Percentiles rank a stretch among this genome's conserved stretches.
Conservation (phyloP, 2,329 filamentous ascomycete species). For the Ceratocystis ficicola region DNA sequence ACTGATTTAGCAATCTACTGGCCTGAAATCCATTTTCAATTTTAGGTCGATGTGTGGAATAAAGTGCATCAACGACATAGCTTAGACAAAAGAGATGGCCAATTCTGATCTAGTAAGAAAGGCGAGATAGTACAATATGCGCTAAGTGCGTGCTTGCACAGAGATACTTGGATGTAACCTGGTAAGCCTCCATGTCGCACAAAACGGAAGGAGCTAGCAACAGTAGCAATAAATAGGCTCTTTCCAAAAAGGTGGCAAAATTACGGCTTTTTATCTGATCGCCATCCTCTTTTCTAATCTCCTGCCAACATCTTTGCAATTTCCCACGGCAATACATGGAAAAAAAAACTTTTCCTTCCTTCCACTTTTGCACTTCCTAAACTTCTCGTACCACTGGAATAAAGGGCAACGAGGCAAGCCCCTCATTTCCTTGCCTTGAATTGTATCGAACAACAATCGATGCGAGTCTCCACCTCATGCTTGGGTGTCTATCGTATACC, state of each 20-base stretch:
- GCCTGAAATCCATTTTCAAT: too few species aligned
- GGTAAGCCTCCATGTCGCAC: neutral
- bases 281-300: neutral
- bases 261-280: neutral
- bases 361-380: neutral
- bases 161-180: too few species aligned
- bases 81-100: too few species aligned
- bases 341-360: neutral
- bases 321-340: neutral
- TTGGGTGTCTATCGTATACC: too few species aligned
- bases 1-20: neutral
- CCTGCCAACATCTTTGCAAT: neutral
- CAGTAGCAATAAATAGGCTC: neutral
- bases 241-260: neutral
- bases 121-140: too few species aligned
- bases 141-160: too few species aligned
- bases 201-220: neutral
- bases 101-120: too few species aligned
- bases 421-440: neutral
- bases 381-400: neutral
- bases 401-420: neutral
- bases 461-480: too few species aligned
- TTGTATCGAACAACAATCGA: neutral
- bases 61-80: too few species aligned
- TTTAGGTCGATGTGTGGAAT: too few species aligned